Base-by-base conservation (phyloP, 1,139 yeast species). In the Nakaseomyces sp. region DNA sequence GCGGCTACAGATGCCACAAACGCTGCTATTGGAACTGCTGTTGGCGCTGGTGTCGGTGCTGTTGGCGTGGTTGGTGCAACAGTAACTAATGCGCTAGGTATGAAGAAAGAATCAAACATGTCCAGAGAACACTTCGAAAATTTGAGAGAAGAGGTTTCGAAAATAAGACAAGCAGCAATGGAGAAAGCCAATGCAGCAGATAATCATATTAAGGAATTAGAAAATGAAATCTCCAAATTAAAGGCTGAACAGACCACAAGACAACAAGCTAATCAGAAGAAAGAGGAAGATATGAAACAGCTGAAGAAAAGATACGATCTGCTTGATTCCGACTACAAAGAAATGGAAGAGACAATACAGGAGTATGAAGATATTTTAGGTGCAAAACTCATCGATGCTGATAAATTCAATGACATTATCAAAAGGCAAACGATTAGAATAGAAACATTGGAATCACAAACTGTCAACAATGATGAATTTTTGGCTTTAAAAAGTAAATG, bases 331-430 rank as follows among this genome's bases (percentile, higher is more conserved):
- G 79, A 79, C 48, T 76, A 77, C 49, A 46, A 61, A 2, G 52
- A 54, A 5, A 59, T 78, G 48, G 65, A 61, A 31, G 65, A 66
- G 12, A 73, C 73, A 50, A 49, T 74, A 17, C 58, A 50, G 1
- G 71, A 72, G 36, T 70, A 77, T 47, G 79, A 79, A 53, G 73
- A 78, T 3, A 67, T 79, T 43, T 72, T 81, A 67, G 68, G 74
- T 45, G 69, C 74, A 39, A 80, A 78, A 52, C 67, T 81, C 46
- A 65, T 74, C 3, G 77, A 77, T 46, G 65, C 80, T 38, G 66
- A 72, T 7, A 69, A 70, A 26, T 64, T 82, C 57, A 82, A 80
- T 56, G 66, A 68, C 35, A 59, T 82, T 20, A 71, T 82, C 35
- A 70, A 74, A 52, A 63, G 65, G 5, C 88, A 81, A 62, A 76